Evolutionary conservation across 139 green algal genomes (phyloP).

Genomic region (Closterium sp.): DNA sequence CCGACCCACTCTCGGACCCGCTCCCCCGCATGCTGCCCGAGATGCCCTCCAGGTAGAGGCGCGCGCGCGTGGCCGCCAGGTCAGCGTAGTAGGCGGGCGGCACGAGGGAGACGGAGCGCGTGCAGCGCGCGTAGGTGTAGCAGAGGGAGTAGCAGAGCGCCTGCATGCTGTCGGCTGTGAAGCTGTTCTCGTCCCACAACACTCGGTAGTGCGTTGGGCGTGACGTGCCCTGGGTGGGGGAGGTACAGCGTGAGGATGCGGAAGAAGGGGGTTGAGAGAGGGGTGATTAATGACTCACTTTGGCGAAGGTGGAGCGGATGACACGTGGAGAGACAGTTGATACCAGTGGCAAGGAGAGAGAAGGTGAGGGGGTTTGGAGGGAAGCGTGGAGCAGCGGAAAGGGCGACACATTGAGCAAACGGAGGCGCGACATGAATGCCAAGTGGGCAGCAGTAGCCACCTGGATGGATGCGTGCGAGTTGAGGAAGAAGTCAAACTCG

Average conservation of each 20-base stretch:
- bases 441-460: not conserved
- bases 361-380: not conserved
- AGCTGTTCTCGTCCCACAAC: conserved; percentile 80
- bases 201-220: conserved; percentile 61
- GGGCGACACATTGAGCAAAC: not conserved
- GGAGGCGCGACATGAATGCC: too few species aligned
- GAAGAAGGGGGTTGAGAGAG: not conserved
- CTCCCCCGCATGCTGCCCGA: not conserved
- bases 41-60: conserved; percentile 6
- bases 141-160: conserved; percentile 83
- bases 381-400: not conserved
- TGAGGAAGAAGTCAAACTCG: conserved; percentile 88
- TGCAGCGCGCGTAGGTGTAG: conserved; percentile 68
- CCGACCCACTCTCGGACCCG: not conserved
- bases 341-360: not conserved
- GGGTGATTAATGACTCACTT: not conserved
- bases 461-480: conserved; percentile 78
- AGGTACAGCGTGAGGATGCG: not conserved
- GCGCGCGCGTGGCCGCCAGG: conserved; percentile 32
- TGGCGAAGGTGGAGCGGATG: not conserved
- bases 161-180: conserved; percentile 73
- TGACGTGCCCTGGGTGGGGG: not conserved
- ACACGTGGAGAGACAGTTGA: not conserved
- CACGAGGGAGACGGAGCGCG: conserved; percentile 45
- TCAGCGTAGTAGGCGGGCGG: conserved; percentile 48